A percentile compares a stretch with the other conserved stretches of the same genome.
phyloP scores from a whole-genome alignment of 768 basidiomycete genomes.

The Pleurotus pulmonarius region DNA sequence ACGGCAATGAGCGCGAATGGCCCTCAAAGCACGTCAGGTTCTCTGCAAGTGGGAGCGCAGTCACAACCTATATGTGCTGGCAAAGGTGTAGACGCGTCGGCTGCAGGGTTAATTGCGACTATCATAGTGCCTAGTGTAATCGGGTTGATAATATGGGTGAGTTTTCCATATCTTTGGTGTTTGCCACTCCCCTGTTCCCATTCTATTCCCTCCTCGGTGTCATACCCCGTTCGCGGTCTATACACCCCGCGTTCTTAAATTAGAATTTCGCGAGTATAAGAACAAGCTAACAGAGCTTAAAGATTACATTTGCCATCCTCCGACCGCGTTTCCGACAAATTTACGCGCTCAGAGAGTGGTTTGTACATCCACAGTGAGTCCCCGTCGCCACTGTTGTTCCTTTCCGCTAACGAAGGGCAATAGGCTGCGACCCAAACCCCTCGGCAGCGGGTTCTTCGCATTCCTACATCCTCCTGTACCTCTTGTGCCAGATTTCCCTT shows the following conservation, averaged over 20 bases:
- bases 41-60: slow-evolving; percentile 15
- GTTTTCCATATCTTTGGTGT: slow-evolving; percentile 19
- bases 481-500: slow-evolving; percentile 54
- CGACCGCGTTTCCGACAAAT: slow-evolving; percentile 70
- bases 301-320: slow-evolving; percentile 66
- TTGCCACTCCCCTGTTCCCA: not conserved
- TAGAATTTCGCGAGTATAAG: too few species aligned
- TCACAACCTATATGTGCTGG: slow-evolving; percentile 55
- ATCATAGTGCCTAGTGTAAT: slow-evolving; percentile 53
- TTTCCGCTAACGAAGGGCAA: slow-evolving; percentile 6
- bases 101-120: slow-evolving; percentile 57
- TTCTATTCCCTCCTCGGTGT: not conserved
- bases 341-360: slow-evolving; percentile 75
- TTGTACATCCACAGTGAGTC: slow-evolving; percentile 64
- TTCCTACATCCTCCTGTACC: slow-evolving; percentile 73
- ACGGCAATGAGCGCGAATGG: slow-evolving; percentile 19
- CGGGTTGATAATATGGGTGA: slow-evolving; percentile 68
- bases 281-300: not conserved
- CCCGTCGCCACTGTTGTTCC: not conserved
- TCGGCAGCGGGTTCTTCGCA: slow-evolving; percentile 55
- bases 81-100: slow-evolving; percentile 57
- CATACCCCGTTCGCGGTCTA: too few species aligned
- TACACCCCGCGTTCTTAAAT: too few species aligned
- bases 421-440: slow-evolving; percentile 63
- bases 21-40: not conserved